Evolutionary conservation across 495 filamentous ascomycete species (phyloP), one percentile per base, ranked within the genome.

Genomic region (Gamarada debralockiae): DNA sequence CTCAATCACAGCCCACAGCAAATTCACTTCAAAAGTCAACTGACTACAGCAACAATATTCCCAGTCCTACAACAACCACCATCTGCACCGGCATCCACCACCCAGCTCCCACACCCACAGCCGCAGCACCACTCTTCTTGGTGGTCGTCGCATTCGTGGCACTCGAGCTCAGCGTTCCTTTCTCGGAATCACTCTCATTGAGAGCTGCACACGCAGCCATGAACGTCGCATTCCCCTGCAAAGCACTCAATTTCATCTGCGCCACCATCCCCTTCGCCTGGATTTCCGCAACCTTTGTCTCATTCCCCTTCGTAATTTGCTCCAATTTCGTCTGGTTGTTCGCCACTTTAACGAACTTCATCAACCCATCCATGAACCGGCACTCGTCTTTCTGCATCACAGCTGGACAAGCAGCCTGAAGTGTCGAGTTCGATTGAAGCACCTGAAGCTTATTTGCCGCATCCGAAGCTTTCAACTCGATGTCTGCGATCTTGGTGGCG

Each of bases 341-440:
- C 4, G 47, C 43, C 3, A 51, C 5, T 3, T 50, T 38, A 3
- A 56, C 47, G 40, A 56, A 46, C 23, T 56, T 56, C 39, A 36
- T 17, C 21, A 56, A 23, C 8, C 2, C 23, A 3, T 45, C 27
- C 53, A 56, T 56, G 40, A 34, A 7, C 1, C 43, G 23, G 31
- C 53, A 56, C 14, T 56, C 48, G n/a, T 57, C 43, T 25, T 57
- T 36, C 24, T 52, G 48, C 49, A 24, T 18, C 12, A 57, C 50
- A 12, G 42, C 48, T n/a, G 55, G 33, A 18, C 55, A 57, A 33
- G 20, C 55, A 15, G 48, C 49, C 49, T 52, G 48, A 14, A 57
- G 37, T 9, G 55, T 57, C n/a, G 55, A 37, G 50, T 57, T 57
- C 22, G 14, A 18, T 15, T 25, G 52, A 2, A 57, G 43, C 2